Conservation (phyloP, 2,329 filamentous ascomycete genomes). For the Stachybotrys chartarum region DNA sequence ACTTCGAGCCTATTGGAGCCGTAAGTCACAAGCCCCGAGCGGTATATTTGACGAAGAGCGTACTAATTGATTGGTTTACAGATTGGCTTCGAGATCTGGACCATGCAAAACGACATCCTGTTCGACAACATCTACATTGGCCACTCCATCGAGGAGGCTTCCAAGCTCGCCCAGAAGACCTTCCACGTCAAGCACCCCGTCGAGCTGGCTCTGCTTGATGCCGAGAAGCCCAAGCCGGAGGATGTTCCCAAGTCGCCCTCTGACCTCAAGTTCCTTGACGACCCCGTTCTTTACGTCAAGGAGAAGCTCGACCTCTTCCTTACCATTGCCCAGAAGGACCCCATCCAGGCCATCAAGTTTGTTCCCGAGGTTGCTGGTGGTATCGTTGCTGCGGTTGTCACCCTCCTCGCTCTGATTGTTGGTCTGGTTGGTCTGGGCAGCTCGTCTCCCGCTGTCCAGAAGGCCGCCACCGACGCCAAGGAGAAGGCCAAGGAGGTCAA, state of each 20-base stretch:
- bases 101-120: conserved; percentile 97
- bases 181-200: conserved; percentile 82
- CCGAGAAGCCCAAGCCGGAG: conserved; percentile 66
- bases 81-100: conserved; percentile 99
- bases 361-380: conserved; percentile 87
- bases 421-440: conserved; percentile 58
- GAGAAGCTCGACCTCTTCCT: conserved; percentile 93
- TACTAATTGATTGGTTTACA: conserved; percentile 27
- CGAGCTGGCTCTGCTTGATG: conserved; percentile 75
- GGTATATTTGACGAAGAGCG: background rate
- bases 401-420: conserved; percentile 63
- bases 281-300: conserved; percentile 79
- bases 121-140: conserved; percentile 99
- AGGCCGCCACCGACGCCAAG: conserved; percentile 57
- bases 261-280: conserved; percentile 82
- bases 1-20: conserved; percentile 97
- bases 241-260: conserved; percentile 61
- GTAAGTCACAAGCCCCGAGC: conserved; percentile 47
- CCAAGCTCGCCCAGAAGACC: conserved; percentile 80
- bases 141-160: conserved; percentile 88
- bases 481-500: conserved; percentile 67
- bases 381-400: conserved; percentile 62
- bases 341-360: conserved; percentile 76
- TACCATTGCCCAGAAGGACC: conserved; percentile 73
- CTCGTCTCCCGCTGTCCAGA: conserved; percentile 66